These are phyloP conservation scores for Fusarium sp. DNA, from an alignment of 2,329 filamentous ascomycete species.

Conservation along the genomic window DNA sequence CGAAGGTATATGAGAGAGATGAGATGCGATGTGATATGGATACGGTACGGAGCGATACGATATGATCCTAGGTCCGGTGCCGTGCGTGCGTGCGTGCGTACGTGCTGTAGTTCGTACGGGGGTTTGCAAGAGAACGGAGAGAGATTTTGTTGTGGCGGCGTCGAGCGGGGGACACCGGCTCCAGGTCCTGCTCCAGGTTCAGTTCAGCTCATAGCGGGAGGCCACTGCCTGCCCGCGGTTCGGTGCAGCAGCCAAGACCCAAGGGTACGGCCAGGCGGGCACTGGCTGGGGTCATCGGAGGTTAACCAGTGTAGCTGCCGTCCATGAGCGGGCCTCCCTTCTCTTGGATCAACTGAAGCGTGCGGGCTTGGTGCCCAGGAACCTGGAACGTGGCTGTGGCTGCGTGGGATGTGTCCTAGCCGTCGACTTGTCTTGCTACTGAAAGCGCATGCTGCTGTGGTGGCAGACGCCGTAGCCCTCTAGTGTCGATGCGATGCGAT, in stretches of 20 bases:
- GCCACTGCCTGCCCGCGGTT: not conserved
- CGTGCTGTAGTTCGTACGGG: not conserved
- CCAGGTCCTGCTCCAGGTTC: not conserved
- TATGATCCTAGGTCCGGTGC: not conserved
- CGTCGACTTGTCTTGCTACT: not conserved
- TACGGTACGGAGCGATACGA: not conserved
- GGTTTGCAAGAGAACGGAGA: not conserved
- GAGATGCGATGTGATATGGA: not conserved
- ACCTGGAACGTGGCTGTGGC: constrained; percentile 19
- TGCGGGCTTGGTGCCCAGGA: constrained; percentile 4
- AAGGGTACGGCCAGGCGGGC: not conserved
- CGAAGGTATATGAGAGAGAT: not conserved
- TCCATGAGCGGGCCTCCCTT: not conserved
- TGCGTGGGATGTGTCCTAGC: constrained; percentile 3
- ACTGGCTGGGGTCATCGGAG: not conserved
- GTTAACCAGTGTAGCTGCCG: constrained; percentile 3
- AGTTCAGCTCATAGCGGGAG: not conserved
- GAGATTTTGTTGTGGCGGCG: constrained; percentile 1
- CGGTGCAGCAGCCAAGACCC: not conserved
- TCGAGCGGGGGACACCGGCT: not conserved
- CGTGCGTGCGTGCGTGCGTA: not conserved
- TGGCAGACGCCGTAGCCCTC: not conserved
- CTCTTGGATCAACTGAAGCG: not conserved
- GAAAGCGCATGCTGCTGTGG: not conserved
- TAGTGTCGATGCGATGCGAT: constrained; percentile 6